Conservation (phyloP, 768 basidiomycete genomes). For the Tulasnella sp. region DNA sequence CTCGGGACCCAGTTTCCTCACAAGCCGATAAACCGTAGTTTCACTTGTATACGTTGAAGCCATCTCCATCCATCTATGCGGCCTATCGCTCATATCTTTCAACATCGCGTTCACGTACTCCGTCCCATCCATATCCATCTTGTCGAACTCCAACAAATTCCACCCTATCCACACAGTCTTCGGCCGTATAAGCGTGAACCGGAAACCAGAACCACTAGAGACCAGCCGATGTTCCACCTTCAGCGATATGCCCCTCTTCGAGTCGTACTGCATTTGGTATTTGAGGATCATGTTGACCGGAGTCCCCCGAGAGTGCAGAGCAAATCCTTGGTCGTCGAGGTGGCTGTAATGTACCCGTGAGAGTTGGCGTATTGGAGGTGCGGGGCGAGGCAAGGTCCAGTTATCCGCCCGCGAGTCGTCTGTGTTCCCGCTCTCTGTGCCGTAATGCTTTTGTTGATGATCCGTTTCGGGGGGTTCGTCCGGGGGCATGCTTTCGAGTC, state of each 20-base stretch:
- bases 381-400: not conserved
- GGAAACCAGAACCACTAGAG: not conserved
- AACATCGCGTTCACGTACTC: not conserved
- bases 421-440: not conserved
- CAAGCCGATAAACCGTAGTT: not conserved
- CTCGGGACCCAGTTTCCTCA: not conserved
- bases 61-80: not conserved
- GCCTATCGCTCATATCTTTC: not conserved
- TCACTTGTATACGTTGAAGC: not conserved
- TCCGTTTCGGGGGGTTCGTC: no score
- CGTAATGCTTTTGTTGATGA: no score
- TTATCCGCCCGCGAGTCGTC: not conserved
- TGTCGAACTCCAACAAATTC: constrained; percentile 3
- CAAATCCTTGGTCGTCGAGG: not conserved
- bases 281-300: constrained; percentile 18
- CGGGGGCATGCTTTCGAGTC: no score
- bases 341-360: not conserved
- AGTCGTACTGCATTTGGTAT: not conserved
- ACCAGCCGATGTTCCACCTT: not conserved
- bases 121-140: constrained; percentile 10
- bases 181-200: not conserved
- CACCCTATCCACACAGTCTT: constrained; percentile 7
- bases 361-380: not conserved
- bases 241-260: not conserved
- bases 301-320: constrained; percentile 4